Conservation (phyloP, 352 stramenopile genomes). For the Phytophthora pini region DNA sequence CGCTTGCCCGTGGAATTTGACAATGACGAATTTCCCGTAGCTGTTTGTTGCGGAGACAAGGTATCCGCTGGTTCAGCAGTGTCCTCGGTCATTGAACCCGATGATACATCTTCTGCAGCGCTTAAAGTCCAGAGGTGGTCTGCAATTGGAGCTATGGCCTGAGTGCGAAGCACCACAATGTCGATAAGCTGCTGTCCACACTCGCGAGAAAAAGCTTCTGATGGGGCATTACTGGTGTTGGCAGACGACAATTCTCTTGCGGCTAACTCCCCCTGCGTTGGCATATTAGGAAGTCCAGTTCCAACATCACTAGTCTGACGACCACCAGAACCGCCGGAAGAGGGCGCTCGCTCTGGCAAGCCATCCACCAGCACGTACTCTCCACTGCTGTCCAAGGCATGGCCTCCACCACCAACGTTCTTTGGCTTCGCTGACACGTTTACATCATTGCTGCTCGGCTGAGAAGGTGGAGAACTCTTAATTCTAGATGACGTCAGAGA, state of each 20-base stretch:
- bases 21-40: slow-evolving; percentile 14
- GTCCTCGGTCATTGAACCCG: slow-evolving; percentile 7
- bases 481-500: slow-evolving; percentile 26
- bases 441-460: slow-evolving; percentile 12
- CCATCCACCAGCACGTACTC: slow-evolving; percentile 77
- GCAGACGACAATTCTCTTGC: slow-evolving; percentile 12
- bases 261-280: slow-evolving; percentile 2
- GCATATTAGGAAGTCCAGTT: not conserved
- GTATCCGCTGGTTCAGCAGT: slow-evolving; percentile 9
- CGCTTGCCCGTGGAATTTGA: slow-evolving; percentile 34
- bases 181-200: slow-evolving; percentile 71
- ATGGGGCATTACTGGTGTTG: not conserved
- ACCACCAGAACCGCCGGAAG: slow-evolving; percentile 3
- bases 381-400: slow-evolving; percentile 58
- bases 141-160: slow-evolving; percentile 68
- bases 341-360: slow-evolving; percentile 35
- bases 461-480: slow-evolving; percentile 10
- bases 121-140: slow-evolving; percentile 71
- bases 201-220: slow-evolving; percentile 43
- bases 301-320: slow-evolving; percentile 9
- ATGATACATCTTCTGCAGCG: slow-evolving; percentile 6
- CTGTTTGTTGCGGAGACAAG: slow-evolving; percentile 25
- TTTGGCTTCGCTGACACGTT: slow-evolving; percentile 26
- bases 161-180: slow-evolving; percentile 63
- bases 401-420: slow-evolving; percentile 12